Evolutionary conservation across 2,329 filamentous ascomycete species (phyloP).

Genomic region (Grosmannia clavigera): DNA sequence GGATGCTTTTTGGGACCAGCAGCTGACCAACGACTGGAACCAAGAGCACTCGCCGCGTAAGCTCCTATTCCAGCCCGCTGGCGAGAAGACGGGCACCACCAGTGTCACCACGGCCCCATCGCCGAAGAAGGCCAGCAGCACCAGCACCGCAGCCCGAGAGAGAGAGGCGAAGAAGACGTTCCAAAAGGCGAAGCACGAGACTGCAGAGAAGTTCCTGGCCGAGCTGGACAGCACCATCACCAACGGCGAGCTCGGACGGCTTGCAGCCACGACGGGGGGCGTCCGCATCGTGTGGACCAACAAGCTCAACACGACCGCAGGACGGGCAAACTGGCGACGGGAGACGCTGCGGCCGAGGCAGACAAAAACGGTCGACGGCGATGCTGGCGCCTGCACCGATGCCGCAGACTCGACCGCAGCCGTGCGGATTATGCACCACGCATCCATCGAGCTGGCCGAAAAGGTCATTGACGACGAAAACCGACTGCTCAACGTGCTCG

Average conservation of each 20-base stretch:
- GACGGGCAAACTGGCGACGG: constrained; percentile 59
- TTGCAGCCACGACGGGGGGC: constrained; percentile 55
- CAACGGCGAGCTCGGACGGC: constrained; percentile 40
- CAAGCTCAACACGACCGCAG: constrained; percentile 69
- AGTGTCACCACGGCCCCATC: background rate
- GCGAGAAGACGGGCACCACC: background rate
- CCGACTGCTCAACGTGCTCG: constrained; percentile 77
- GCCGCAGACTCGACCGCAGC: background rate
- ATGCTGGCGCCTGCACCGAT: background rate
- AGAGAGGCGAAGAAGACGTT: constrained; percentile 46
- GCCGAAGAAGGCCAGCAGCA: constrained; percentile 18
- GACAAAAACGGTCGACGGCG: background rate
- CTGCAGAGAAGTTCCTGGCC: constrained; percentile 51
- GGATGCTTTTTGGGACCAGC: constrained; percentile 48
- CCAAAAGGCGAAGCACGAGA: constrained; percentile 43
- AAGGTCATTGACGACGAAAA: constrained; percentile 73
- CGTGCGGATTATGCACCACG: constrained; percentile 42
- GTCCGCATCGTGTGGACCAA: constrained; percentile 63
- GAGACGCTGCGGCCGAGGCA: constrained; percentile 34
- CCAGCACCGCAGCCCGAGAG: constrained; percentile 19
- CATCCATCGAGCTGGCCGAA: constrained; percentile 75
- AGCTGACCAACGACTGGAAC: constrained; percentile 50
- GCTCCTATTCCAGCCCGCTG: constrained; percentile 17
- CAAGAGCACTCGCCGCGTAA: constrained; percentile 36
- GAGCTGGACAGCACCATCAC: constrained; percentile 60